A percentile compares a stretch with the other conserved stretches of the same genome.
phyloP scores from a whole-genome alignment of 345 rosid species.

The Murraya koenigii region DNA sequence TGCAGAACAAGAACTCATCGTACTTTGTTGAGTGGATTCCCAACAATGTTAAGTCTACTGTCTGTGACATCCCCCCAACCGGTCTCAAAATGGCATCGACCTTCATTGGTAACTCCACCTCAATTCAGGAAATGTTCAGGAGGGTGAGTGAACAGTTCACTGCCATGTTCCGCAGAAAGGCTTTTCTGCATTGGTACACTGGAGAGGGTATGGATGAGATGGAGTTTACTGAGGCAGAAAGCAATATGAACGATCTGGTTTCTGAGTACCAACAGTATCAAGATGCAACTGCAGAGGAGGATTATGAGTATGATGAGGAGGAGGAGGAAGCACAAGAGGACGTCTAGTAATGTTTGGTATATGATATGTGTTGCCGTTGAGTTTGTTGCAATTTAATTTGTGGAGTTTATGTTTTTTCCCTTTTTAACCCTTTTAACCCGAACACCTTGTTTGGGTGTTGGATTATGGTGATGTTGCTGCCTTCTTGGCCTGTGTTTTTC shows the following conservation, averaged over 20 bases:
- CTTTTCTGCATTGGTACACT: conserved; percentile 68
- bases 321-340: conserved; percentile 55
- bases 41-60: conserved; percentile 73
- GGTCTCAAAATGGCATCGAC: conserved; percentile 80
- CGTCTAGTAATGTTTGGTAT: background rate
- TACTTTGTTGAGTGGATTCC: conserved; percentile 85
- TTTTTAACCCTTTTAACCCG: conserved; percentile 7
- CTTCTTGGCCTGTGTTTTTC: background rate
- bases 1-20: conserved; percentile 77
- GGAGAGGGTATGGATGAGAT: conserved; percentile 51
- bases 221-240: conserved; percentile 52
- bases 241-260: conserved; percentile 78
- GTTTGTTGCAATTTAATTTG: conserved; percentile 8
- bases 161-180: conserved; percentile 72
- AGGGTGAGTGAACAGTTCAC: conserved; percentile 78
- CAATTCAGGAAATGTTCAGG: conserved; percentile 70
- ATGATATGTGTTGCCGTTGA: background rate
- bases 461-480: conserved; percentile 1
- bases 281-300: conserved; percentile 77
- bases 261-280: conserved; percentile 79
- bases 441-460: conserved; percentile 31
- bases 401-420: background rate
- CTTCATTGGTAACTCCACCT: conserved; percentile 64
- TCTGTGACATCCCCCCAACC: conserved; percentile 76
- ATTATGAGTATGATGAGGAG: conserved; percentile 58